A percentile compares a stretch with the other conserved stretches of the same genome.
Evolutionary conservation across 371 early-diverging fungal species (phyloP).

Genomic region (Dinochytrium kinnereticum): DNA sequence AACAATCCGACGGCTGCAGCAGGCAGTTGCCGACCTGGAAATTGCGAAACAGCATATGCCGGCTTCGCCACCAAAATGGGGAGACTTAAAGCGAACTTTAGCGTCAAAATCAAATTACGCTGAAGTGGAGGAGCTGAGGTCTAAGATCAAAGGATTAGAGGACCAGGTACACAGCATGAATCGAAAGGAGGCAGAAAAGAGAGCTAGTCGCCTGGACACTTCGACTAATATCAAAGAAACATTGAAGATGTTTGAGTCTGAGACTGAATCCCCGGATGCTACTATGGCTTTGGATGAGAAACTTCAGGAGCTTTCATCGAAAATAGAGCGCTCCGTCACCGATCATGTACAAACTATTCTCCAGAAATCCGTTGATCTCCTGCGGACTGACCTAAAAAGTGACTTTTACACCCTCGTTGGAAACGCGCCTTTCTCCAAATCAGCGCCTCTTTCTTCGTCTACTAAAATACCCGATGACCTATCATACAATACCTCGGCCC

Average conservation of each 20-base stretch:
- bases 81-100: slow-evolving; percentile 12
- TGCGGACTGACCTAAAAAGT: neutral
- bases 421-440: neutral
- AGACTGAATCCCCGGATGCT: neutral
- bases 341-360: neutral
- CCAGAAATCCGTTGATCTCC: neutral
- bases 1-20: slow-evolving; percentile 19
- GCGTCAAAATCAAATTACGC: slow-evolving; percentile 9
- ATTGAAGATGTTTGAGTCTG: neutral
- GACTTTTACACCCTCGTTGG: neutral
- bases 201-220: neutral
- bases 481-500: neutral
- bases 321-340: neutral
- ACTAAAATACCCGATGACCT: neutral
- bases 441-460: too few species aligned
- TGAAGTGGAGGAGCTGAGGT: slow-evolving; percentile 8
- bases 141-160: neutral
- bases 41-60: neutral
- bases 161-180: neutral
- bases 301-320: neutral
- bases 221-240: neutral
- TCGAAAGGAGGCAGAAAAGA: neutral
- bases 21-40: slow-evolving; percentile 17
- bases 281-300: neutral
- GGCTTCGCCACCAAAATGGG: slow-evolving; percentile 6